Evolutionary conservation across 2,329 filamentous ascomycete genomes (phyloP), one percentile per base, ranked within the genome.

Genomic region (Fusarium sp.): DNA sequence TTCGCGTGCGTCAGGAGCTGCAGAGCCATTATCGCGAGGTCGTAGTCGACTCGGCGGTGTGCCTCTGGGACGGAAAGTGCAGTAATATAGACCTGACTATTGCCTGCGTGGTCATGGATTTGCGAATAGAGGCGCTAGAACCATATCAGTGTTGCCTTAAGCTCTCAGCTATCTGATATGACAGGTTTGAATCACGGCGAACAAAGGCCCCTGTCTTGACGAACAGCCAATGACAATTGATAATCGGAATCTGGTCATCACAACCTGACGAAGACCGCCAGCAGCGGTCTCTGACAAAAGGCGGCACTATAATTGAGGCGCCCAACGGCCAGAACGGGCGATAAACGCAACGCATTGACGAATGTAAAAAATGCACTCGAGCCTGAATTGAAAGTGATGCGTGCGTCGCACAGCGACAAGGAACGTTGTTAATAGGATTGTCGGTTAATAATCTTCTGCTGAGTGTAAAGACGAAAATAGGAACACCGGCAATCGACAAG

Each of bases 1-100:
- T 46, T 67, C 54, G 42, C 15, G 33, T 59, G 46, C n/a, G 26
- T 55, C 23, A 34, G 30, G 53, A 57, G 40, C 33, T 46, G 62
- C 42, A 62, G 51, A 49, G 31, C 33, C 28, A 46, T 42, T 62
- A 44, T 55, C 53, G 62, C 30, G 51, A 70, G 57, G 68, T 60
- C 45, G 65, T 44, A 69, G 44, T 38, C 58, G 58, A 55, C 59
- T 37, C 72, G 67, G 70, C 72, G 72, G 70, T 74, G 72, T 74
- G 72, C 68, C 49, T 49, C 52, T 52, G 57, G 44, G 51, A 51
- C 47, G 23, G 23, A 46, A 44, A 56, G 41, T 74, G 72, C 67
- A 67, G 65, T 57, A 61, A 64, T 64, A 68, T 55, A 60, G 52
- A 57, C 45, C 58, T 61, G 44, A 52, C 37, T 67, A 67, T 62